Evolutionary conservation across 2,329 filamentous ascomycete genomes (phyloP), one percentile per base, ranked within the genome.

Genomic region (Cryphonectria japonica): DNA sequence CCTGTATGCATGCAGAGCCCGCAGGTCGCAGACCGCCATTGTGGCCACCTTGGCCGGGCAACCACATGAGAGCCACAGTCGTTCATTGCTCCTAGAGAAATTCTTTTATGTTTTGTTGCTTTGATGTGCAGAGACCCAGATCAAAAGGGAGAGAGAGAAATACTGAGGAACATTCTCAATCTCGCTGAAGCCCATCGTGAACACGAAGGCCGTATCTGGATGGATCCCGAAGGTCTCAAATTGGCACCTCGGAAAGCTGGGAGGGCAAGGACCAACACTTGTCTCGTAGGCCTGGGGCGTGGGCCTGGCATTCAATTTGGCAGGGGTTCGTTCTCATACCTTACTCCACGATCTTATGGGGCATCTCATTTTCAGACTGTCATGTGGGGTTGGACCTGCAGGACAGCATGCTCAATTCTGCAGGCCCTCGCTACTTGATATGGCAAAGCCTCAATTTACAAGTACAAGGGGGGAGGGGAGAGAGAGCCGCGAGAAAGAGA

Each of bases 181-280:
- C 43, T 52, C 59, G 59, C 43, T 26, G 41, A 63, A 68, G 57
- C 59, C 41, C 60, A 32, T 60, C 22, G 41, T 64, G 63, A 52
- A 65, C 63, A 65, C 63, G 63, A 65, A 65, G 46, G 34, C 41
- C 41, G 43, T 43, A 65, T 39, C 39, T 34, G 52, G 29, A 46
- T 37, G 54, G 69, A 57, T 19, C 57, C 65, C 60, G 46, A 39
- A 64, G 69, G 66, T 72, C 66, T 67, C 69, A 71, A 57, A 65
- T 73, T 71, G 66, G 59, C 71, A 57, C 60, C 71, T 68, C 69
- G 66, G 69, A 62, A 67, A 71, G 69, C 71, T 68, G 66, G 66
- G 69, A 62, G 62, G 68, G 69, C 71, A 73, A 64, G 71, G 71
- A 64, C 69, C 71, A 68, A 59, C 67, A 37, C 62, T 62, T 64